These are phyloP conservation scores for Aurantiochytrium sp. DNA, from an alignment of 108 stramenopile genomes.

Conservation along the genomic window DNA sequence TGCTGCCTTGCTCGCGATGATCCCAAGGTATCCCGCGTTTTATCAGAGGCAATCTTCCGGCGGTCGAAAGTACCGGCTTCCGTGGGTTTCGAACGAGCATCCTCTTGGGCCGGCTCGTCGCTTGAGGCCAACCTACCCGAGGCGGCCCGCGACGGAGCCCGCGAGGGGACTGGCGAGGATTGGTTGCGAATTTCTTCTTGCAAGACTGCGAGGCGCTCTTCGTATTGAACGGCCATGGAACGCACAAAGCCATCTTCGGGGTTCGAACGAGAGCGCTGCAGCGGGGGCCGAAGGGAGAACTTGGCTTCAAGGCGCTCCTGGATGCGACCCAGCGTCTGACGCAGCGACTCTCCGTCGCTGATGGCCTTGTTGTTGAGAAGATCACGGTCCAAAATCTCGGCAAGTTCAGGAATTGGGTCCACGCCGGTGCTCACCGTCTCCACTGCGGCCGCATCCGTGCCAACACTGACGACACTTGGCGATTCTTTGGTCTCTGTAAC, in stretches of 20 bases:
- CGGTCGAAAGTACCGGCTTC: too few species aligned
- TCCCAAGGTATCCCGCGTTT: too few species aligned
- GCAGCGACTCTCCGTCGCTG: neutral
- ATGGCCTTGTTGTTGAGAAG: neutral
- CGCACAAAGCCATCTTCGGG: neutral
- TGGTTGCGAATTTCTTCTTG: neutral
- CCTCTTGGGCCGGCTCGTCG: too few species aligned
- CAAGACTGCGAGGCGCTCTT: neutral
- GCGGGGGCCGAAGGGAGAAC: neutral
- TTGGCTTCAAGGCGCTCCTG: neutral
- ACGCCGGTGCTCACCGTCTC: neutral
- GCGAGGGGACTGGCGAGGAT: too few species aligned
- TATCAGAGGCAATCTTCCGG: too few species aligned
- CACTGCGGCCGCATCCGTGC: neutral
- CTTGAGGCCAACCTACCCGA: too few species aligned
- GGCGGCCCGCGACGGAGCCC: too few species aligned
- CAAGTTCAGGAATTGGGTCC: neutral
- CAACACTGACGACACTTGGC: neutral
- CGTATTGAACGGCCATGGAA: neutral
- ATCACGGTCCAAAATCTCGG: neutral
- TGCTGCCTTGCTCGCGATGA: too few species aligned
- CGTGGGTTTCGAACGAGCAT: too few species aligned
- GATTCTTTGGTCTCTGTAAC: neutral
- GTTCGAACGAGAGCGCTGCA: neutral
- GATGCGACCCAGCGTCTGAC: neutral